Percentiles rank a stretch among this genome's conserved stretches.
Evolutionary conservation across 148 eudicot species (phyloP).

Genomic region (Polygonum maritimum): DNA sequence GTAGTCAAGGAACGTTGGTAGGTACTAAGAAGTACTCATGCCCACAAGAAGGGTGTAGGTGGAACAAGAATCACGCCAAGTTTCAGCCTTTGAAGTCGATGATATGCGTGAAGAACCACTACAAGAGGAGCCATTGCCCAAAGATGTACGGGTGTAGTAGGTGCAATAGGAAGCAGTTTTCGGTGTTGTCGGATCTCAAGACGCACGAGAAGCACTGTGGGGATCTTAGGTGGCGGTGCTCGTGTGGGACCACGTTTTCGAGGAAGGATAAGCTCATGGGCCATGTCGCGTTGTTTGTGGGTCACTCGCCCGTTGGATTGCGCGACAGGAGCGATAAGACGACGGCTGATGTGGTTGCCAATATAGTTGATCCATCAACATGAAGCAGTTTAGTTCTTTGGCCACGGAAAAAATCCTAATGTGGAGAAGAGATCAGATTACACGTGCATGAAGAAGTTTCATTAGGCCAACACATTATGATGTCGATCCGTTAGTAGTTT

Average conservation of each 20-base stretch:
- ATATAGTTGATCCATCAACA: background rate
- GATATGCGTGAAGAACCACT: slow-evolving; percentile 86
- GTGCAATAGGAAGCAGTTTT: slow-evolving; percentile 62
- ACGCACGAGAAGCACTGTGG: slow-evolving; percentile 97
- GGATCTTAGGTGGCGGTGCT: slow-evolving; percentile 69
- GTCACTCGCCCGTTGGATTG: slow-evolving; percentile 45
- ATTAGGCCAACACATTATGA: too few relatives aligned
- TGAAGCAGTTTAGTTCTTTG: background rate
- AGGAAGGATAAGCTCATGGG: slow-evolving; percentile 95
- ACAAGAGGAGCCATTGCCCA: slow-evolving; percentile 87
- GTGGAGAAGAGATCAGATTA: background rate
- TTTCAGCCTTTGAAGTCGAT: slow-evolving; percentile 87
- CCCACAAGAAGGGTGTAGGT: slow-evolving; percentile 77
- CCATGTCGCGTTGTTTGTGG: slow-evolving; percentile 66
- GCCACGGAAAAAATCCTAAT: background rate
- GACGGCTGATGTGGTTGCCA: background rate
- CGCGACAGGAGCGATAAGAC: background rate
- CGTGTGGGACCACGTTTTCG: slow-evolving; percentile 88
- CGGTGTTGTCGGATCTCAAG: slow-evolving; percentile 70
- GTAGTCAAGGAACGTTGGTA: background rate
- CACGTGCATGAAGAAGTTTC: too few relatives aligned
- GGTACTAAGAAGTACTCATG: slow-evolving; percentile 57
- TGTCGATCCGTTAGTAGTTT: too few relatives aligned
- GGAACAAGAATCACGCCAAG: slow-evolving; percentile 68
- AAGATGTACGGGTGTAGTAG: slow-evolving; percentile 79